These are phyloP conservation scores for Vigna hirtella DNA, from an alignment of 306 rosid genomes.

Conservation along the genomic window DNA sequence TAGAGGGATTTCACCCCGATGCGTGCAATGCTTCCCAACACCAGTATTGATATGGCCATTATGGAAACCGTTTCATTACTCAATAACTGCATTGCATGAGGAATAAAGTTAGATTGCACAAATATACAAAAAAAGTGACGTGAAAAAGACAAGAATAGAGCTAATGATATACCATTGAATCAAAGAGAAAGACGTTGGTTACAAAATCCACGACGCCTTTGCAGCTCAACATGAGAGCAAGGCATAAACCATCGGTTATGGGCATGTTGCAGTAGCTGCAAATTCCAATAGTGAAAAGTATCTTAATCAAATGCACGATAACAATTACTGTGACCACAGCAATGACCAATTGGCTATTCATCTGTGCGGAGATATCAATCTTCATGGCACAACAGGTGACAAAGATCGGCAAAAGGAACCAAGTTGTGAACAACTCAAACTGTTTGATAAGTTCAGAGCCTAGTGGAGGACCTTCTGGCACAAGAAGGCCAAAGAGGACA, in stretches of 20 bases:
- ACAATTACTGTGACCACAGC: not conserved
- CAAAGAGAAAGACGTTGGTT: not conserved
- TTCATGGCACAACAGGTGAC: slow-evolving; percentile 52
- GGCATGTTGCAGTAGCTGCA: slow-evolving; percentile 49
- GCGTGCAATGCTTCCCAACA: slow-evolving; percentile 41
- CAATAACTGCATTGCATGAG: slow-evolving; percentile 31
- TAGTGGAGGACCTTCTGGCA: slow-evolving; percentile 69
- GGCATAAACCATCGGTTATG: not conserved
- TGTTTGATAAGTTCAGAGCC: slow-evolving; percentile 57
- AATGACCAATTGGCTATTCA: not conserved
- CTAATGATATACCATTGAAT: slow-evolving; percentile 19
- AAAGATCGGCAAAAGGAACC: slow-evolving; percentile 55
- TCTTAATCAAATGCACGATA: slow-evolving; percentile 30
- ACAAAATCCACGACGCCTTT: slow-evolving; percentile 61
- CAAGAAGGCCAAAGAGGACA: slow-evolving; percentile 52
- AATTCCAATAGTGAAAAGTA: slow-evolving; percentile 10
- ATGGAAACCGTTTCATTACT: not conserved
- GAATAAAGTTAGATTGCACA: not conserved
- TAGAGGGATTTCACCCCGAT: slow-evolving; percentile 46
- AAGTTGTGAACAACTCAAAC: slow-evolving; percentile 43
- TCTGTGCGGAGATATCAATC: not conserved
- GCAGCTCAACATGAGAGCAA: slow-evolving; percentile 49
- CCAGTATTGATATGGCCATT: not conserved
- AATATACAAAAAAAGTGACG: not conserved
- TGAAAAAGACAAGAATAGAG: not conserved